Conservation (phyloP, 257 asterid species). For the Jaltomata sinuosa region DNA sequence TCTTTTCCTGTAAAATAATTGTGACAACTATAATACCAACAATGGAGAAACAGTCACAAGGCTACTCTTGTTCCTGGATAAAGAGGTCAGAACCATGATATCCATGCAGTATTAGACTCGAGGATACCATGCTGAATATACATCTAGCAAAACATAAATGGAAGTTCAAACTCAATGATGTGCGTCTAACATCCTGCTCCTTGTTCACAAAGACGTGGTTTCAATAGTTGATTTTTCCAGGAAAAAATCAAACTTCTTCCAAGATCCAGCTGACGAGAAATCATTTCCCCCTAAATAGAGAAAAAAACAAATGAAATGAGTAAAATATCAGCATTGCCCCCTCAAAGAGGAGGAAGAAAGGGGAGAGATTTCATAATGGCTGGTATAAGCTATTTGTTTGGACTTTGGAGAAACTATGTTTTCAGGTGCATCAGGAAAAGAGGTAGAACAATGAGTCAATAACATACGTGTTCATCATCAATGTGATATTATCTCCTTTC, state of each 20-base stretch:
- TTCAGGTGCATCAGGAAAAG: not conserved
- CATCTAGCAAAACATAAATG: not conserved
- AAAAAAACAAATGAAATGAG: not conserved
- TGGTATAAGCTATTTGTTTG: not conserved
- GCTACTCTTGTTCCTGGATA: not conserved
- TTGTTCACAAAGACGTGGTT: not conserved
- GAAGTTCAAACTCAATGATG: not conserved
- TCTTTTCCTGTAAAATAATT: not conserved
- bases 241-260: not conserved
- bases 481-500: conserved; percentile 3
- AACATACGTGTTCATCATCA: conserved; percentile 4
- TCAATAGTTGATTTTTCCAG: not conserved
- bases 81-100: not conserved
- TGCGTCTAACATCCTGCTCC: not conserved
- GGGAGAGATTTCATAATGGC: not conserved
- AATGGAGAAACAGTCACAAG: not conserved
- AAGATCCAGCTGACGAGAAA: not conserved
- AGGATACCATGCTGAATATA: not conserved
- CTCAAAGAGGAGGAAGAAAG: not conserved
- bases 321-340: not conserved
- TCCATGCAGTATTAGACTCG: not conserved
- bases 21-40: not conserved
- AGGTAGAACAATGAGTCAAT: not conserved
- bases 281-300: not conserved
- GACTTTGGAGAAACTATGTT: not conserved